Evolutionary conservation across 352 stramenopile species (phyloP).

Genomic region (Globisporangium canariense): DNA sequence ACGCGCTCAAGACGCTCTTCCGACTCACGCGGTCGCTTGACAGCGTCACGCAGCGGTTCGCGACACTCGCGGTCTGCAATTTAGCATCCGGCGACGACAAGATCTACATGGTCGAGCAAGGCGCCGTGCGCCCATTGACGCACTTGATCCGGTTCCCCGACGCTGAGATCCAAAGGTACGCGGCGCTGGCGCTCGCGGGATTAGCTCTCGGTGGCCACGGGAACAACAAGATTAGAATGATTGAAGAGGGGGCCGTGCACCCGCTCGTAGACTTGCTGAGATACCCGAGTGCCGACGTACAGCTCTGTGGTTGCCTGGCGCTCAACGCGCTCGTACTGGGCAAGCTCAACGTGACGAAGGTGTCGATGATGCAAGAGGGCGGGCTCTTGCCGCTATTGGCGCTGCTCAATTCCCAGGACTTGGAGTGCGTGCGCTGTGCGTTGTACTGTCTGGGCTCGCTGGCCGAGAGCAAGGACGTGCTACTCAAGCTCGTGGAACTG

Average conservation of each 20-base stretch:
- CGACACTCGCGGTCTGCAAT: slow-evolving; percentile 94
- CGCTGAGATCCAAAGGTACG: slow-evolving; percentile 94
- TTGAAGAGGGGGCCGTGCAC: slow-evolving; percentile 90
- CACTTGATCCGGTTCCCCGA: slow-evolving; percentile 95
- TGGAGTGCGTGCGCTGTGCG: slow-evolving; percentile 87
- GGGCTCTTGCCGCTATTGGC: slow-evolving; percentile 87
- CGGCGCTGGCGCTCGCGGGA: slow-evolving; percentile 89
- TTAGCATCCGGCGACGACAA: slow-evolving; percentile 83
- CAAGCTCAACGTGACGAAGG: slow-evolving; percentile 84
- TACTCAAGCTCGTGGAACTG: slow-evolving; percentile 89
- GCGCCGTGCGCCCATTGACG: slow-evolving; percentile 89
- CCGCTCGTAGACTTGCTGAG: slow-evolving; percentile 91
- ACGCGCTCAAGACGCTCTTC: slow-evolving; percentile 87
- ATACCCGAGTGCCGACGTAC: slow-evolving; percentile 93
- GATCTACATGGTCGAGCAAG: slow-evolving; percentile 88
- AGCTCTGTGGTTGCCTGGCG: slow-evolving; percentile 90
- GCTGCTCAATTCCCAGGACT: slow-evolving; percentile 82
- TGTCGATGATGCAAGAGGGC: slow-evolving; percentile 87
- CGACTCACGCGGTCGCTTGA: slow-evolving; percentile 93
- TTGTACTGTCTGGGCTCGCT: slow-evolving; percentile 94
- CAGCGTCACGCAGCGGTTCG: slow-evolving; percentile 91
- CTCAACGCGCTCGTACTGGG: slow-evolving; percentile 91
- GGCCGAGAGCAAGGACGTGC: slow-evolving; percentile 89
- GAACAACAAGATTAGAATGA: slow-evolving; percentile 91
- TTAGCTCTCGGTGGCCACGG: slow-evolving; percentile 90